Evolutionary conservation across 768 basidiomycete genomes (phyloP).

Genomic region (Coprinopsis cinerea): DNA sequence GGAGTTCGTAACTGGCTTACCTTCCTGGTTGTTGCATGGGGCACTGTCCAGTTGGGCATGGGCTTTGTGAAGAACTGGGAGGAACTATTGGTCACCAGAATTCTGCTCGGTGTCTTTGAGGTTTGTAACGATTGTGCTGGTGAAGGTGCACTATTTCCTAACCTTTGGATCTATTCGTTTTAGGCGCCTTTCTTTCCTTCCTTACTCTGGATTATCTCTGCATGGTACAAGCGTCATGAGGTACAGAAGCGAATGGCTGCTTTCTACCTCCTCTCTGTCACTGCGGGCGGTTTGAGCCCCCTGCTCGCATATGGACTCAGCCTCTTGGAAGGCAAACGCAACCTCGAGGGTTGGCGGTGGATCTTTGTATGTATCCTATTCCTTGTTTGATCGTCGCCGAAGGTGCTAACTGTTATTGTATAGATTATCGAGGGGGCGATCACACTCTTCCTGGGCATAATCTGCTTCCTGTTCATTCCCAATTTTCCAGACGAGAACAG

Average conservation of each 20-base stretch:
- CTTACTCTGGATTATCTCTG: slow-evolving; percentile 40
- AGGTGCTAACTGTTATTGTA: background rate
- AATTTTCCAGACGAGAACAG: slow-evolving; percentile 23
- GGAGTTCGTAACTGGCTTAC: slow-evolving; percentile 42
- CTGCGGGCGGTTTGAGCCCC: slow-evolving; percentile 20
- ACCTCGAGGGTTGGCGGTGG: slow-evolving; percentile 23
- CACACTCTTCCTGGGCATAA: slow-evolving; percentile 18
- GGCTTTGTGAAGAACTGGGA: slow-evolving; percentile 39
- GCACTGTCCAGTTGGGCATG: slow-evolving; percentile 39
- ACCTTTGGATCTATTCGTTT: no score
- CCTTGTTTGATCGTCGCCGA: background rate
- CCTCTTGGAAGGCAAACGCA: slow-evolving; percentile 17
- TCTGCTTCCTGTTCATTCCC: slow-evolving; percentile 20
- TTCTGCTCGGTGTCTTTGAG: slow-evolving; percentile 42
- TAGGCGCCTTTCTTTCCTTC: slow-evolving; percentile 43
- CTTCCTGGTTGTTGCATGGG: slow-evolving; percentile 37
- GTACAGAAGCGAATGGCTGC: slow-evolving; percentile 24
- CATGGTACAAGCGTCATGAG: slow-evolving; percentile 33
- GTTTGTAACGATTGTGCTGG: slow-evolving; percentile 16
- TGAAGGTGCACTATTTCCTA: background rate
- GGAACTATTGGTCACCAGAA: slow-evolving; percentile 33
- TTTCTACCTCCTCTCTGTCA: slow-evolving; percentile 20
- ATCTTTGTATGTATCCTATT: slow-evolving; percentile 18
- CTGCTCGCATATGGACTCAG: slow-evolving; percentile 21
- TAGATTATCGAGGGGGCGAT: slow-evolving; percentile 25